phyloP scores from a whole-genome alignment of 2,329 filamentous ascomycete species.

The Leptoxyphium fumago region DNA sequence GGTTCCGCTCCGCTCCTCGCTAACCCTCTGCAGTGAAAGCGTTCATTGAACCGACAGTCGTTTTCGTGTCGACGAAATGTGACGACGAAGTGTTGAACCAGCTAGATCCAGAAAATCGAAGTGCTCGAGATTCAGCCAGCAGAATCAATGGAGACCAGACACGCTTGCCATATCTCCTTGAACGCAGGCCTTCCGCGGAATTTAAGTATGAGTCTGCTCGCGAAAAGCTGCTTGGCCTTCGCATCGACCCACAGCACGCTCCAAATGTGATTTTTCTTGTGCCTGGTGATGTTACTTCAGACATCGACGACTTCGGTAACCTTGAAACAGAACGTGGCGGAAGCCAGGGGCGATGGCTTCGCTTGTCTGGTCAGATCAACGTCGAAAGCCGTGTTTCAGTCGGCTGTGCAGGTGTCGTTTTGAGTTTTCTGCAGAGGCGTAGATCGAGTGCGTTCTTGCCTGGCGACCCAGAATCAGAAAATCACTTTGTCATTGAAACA shows the following conservation, averaged over 20 bases:
- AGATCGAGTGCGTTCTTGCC: conserved; percentile 48
- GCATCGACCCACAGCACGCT: conserved; percentile 33
- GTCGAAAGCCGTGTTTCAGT: conserved; percentile 60
- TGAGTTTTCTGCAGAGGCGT: conserved; percentile 62
- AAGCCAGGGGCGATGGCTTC: conserved; percentile 49
- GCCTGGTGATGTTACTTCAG: conserved; percentile 36
- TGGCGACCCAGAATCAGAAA: conserved; percentile 39
- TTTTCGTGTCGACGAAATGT: conserved; percentile 42
- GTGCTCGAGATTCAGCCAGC: conserved; percentile 13
- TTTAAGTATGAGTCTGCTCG: conserved; percentile 56
- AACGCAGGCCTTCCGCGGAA: conserved; percentile 54
- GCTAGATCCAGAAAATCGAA: conserved; percentile 28
- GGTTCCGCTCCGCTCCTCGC: conserved; percentile 1
- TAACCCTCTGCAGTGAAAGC: conserved; percentile 36
- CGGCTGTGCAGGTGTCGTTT: conserved; percentile 73
- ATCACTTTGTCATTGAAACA: conserved; percentile 44
- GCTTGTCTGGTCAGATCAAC: conserved; percentile 56
- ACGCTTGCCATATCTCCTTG: conserved; percentile 45
- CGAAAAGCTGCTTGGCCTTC: conserved; percentile 48
- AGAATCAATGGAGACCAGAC: conserved; percentile 28
- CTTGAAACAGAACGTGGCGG: conserved; percentile 35
- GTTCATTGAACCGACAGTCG: conserved; percentile 46
- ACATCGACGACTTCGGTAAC: conserved; percentile 17
- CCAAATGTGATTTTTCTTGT: conserved; percentile 44
- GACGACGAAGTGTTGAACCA: conserved; percentile 33